These are phyloP conservation scores for Terana coerulea DNA, from an alignment of 768 basidiomycete species.

Conservation along the genomic window DNA sequence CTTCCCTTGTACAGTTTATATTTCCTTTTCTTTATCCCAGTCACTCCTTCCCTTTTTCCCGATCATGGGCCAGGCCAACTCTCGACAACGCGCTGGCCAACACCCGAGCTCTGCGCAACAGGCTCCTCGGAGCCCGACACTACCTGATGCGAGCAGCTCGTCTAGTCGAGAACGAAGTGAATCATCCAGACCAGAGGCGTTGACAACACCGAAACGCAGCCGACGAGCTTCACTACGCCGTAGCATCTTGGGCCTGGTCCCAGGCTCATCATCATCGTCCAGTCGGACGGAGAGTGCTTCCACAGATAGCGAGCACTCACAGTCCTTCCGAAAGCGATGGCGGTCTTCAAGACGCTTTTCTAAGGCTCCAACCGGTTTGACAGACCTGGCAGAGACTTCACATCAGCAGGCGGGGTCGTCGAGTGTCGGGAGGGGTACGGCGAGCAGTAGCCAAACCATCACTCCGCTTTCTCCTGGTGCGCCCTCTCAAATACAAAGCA, in stretches of 20 bases:
- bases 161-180: not conserved
- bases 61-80: constrained; percentile 25
- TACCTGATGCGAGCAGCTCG: constrained; percentile 3
- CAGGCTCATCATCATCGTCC: constrained; percentile 13
- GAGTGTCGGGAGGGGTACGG: constrained; percentile 19
- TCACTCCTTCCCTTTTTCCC: constrained; percentile 12
- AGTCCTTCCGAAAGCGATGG: constrained; percentile 26
- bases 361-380: constrained; percentile 20
- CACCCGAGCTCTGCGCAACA: constrained; percentile 5
- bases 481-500: constrained; percentile 2
- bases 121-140: not conserved
- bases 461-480: not conserved
- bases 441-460: constrained; percentile 10
- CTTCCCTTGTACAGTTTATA: constrained; percentile 3
- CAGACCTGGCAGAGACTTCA: constrained; percentile 15
- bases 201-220: constrained; percentile 13
- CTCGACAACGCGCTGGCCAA: constrained; percentile 17
- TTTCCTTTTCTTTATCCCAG: constrained; percentile 1
- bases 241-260: constrained; percentile 19
- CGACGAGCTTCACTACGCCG: constrained; percentile 20
- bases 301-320: constrained; percentile 1
- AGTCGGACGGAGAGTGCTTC: constrained; percentile 3
- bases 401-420: constrained; percentile 11
- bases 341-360: constrained; percentile 31
- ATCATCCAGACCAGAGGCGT: not conserved